Conservation (phyloP, 192 early-diverging fungal species). For the Coemansia sp. region DNA sequence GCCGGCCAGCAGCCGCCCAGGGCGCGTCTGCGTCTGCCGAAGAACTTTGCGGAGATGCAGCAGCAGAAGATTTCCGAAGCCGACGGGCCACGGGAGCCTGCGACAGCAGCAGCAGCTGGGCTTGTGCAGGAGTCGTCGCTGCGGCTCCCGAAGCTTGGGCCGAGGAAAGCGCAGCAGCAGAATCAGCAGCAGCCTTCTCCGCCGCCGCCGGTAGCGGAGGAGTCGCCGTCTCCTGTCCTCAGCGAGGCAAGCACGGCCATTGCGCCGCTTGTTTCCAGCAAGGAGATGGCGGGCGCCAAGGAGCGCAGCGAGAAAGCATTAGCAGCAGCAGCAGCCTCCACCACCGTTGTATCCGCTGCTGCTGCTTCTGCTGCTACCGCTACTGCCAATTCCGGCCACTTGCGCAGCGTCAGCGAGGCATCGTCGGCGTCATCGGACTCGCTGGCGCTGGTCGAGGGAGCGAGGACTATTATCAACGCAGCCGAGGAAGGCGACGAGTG, state of each 20-base stretch:
- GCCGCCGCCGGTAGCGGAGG: neutral
- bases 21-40: conserved; percentile 29
- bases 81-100: neutral
- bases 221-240: conserved; percentile 30
- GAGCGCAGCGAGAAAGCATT: neutral
- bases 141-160: conserved; percentile 5
- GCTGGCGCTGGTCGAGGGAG: neutral
- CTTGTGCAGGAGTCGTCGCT: neutral
- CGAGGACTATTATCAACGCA: neutral
- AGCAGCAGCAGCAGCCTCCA: no score
- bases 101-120: neutral
- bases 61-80: neutral
- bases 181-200: neutral
- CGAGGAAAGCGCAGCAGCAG: neutral
- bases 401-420: conserved; percentile 3
- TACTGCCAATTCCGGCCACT: neutral
- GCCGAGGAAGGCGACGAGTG: conserved; percentile 15
- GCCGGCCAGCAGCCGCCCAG: conserved; percentile 11
- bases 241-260: conserved; percentile 32
- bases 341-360: no score
- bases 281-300: conserved; percentile 1
- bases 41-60: conserved; percentile 19
- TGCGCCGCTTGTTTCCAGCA: conserved; percentile 8
- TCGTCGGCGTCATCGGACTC: neutral
- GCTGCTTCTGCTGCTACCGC: no score